Evolutionary conservation across 768 basidiomycete genomes (phyloP).

Genomic region (Pleurotus tuoliensis): DNA sequence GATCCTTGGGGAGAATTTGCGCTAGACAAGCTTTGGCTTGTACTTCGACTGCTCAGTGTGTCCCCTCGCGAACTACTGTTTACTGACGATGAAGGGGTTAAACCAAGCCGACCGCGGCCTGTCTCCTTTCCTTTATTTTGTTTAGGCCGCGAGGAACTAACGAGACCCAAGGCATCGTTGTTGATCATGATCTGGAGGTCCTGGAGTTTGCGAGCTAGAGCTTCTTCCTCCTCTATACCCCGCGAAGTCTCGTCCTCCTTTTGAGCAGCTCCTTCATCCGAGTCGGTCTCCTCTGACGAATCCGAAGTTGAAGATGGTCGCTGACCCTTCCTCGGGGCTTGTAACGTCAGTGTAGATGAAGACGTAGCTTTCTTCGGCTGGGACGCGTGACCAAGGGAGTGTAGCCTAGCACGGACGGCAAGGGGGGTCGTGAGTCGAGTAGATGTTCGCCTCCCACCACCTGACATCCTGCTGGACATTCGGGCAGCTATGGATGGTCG

Average conservation of each 20-base stretch:
- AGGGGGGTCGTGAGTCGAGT: slow-evolving; percentile 51
- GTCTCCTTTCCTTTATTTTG: slow-evolving; percentile 35
- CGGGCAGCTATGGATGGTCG: slow-evolving; percentile 27
- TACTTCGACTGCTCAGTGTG: slow-evolving; percentile 46
- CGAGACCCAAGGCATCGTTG: slow-evolving; percentile 67
- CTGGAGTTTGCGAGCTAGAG: slow-evolving; percentile 61
- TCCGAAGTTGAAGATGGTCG: slow-evolving; percentile 47
- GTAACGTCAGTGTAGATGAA: slow-evolving; percentile 72
- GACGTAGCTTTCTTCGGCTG: slow-evolving; percentile 55
- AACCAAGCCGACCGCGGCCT: slow-evolving; percentile 40
- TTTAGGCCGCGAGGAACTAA: slow-evolving; percentile 35
- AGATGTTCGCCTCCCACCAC: slow-evolving; percentile 31
- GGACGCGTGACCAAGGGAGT: slow-evolving; percentile 57
- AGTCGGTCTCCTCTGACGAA: slow-evolving; percentile 47
- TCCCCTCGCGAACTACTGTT: slow-evolving; percentile 31
- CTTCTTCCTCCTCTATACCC: slow-evolving; percentile 62
- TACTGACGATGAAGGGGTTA: slow-evolving; percentile 31
- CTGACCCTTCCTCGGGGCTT: slow-evolving; percentile 39
- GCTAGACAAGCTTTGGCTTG: slow-evolving; percentile 73
- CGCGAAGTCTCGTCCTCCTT: slow-evolving; percentile 71
- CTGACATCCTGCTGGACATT: slow-evolving; percentile 26
- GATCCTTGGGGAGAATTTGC: slow-evolving; percentile 72
- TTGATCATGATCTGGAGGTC: slow-evolving; percentile 73
- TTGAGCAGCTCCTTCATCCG: slow-evolving; percentile 57
- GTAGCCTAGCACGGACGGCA: slow-evolving; percentile 67